Evolutionary conservation across 345 rosid species (phyloP).

Genomic region (Pugionium cornutum): DNA sequence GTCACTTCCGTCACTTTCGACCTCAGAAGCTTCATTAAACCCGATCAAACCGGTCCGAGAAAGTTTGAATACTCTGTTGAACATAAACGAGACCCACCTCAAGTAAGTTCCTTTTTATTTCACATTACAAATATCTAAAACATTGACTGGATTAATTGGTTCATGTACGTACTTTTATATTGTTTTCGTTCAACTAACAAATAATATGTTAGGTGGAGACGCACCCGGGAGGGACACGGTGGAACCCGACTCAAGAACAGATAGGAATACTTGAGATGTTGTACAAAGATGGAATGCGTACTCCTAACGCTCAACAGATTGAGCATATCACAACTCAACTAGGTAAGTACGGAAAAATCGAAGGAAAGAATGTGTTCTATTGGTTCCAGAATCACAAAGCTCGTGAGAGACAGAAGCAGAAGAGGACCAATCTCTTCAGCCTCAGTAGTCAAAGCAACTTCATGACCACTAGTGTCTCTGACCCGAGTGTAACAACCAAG

Average conservation of each 20-base stretch:
- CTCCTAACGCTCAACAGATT: constrained; percentile 93
- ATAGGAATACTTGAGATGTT: constrained; percentile 46
- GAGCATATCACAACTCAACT: constrained; percentile 85
- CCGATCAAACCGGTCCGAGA: constrained; percentile 56
- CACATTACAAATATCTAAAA: background rate
- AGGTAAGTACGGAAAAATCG: constrained; percentile 36
- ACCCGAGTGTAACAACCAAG: constrained; percentile 16
- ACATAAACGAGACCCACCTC: constrained; percentile 50
- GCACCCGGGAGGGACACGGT: constrained; percentile 92
- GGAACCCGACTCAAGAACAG: constrained; percentile 99
- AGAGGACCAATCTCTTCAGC: too few species aligned
- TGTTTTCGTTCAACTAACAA: background rate
- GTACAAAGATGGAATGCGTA: constrained; percentile 8
- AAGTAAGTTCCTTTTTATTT: constrained; percentile 34
- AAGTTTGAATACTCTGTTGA: constrained; percentile 46
- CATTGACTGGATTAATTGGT: background rate
- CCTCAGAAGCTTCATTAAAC: constrained; percentile 25
- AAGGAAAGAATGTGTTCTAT: background rate
- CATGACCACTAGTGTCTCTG: constrained; percentile 41
- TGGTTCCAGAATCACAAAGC: constrained; percentile 99
- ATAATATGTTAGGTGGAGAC: constrained; percentile 59
- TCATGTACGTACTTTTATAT: background rate
- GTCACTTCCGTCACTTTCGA: too few species aligned
- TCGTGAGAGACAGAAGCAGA: constrained; percentile 62
- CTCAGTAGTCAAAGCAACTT: background rate